phyloP scores from a whole-genome alignment of 768 basidiomycete genomes.

The Suillus discolor region DNA sequence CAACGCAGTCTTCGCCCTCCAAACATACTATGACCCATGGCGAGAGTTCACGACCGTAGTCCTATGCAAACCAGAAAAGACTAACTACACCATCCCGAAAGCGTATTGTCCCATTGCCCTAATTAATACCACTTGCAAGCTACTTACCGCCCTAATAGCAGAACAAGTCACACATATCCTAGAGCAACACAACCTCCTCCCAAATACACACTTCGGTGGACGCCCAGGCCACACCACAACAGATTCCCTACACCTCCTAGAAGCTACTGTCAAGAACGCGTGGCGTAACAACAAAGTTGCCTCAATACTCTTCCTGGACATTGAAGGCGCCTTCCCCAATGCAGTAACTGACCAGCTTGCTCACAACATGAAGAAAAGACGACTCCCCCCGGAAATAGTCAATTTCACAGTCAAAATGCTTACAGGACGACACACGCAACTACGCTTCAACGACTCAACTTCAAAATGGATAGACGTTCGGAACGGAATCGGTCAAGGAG shows the following conservation, averaged over 20 bases:
- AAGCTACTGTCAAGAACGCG: slow-evolving; percentile 36
- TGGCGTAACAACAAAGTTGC: slow-evolving; percentile 39
- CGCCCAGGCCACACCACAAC: slow-evolving; percentile 19
- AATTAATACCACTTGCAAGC: slow-evolving; percentile 33
- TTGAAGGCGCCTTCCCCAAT: slow-evolving; percentile 43
- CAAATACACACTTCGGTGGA: slow-evolving; percentile 34
- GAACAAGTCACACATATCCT: slow-evolving; percentile 28
- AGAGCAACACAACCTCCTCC: slow-evolving; percentile 37
- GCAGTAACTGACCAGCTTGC: slow-evolving; percentile 17
- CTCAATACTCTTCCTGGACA: slow-evolving; percentile 23
- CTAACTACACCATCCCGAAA: slow-evolving; percentile 35
- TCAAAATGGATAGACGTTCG: no score
- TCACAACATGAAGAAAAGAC: slow-evolving; percentile 35
- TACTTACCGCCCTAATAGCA: slow-evolving; percentile 28
- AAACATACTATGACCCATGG: neutral
- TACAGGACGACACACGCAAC: slow-evolving; percentile 4
- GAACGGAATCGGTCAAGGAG: no score
- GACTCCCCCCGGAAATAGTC: slow-evolving; percentile 15
- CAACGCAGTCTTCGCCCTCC: neutral
- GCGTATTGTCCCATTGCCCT: slow-evolving; percentile 42
- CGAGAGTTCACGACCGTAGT: neutral
- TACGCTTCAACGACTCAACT: neutral
- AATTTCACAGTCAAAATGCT: slow-evolving; percentile 33
- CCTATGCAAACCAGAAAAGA: slow-evolving; percentile 36
- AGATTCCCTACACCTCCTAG: slow-evolving; percentile 37